A percentile compares a stretch with the other conserved stretches of the same genome.
These are phyloP conservation scores for Auriculariales sp. DNA, from an alignment of 768 basidiomycete genomes.

Conservation along the genomic window DNA sequence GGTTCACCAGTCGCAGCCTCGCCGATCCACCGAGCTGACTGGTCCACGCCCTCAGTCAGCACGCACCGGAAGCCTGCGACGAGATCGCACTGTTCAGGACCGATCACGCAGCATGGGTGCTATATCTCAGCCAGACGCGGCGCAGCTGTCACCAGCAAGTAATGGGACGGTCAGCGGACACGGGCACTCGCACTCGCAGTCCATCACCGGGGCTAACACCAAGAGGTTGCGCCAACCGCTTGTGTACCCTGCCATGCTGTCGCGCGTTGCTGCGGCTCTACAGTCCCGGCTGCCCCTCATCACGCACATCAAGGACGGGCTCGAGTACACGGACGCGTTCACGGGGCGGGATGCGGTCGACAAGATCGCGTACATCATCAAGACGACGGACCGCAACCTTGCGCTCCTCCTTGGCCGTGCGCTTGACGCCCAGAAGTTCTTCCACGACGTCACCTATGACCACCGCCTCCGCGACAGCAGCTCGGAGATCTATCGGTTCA, in stretches of 20 bases:
- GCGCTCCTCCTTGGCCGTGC: conserved; percentile 91
- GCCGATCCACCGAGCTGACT: conserved; percentile 65
- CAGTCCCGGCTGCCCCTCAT: conserved; percentile 59
- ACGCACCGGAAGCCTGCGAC: conserved; percentile 27
- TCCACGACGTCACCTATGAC: conserved; percentile 98
- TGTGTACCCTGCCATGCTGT: conserved; percentile 92
- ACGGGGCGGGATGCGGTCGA: conserved; percentile 96
- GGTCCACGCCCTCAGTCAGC: conserved; percentile 48
- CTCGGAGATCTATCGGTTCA: conserved; percentile 87
- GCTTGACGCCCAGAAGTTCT: conserved; percentile 95
- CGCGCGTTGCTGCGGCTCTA: conserved; percentile 89
- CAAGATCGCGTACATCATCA: conserved; percentile 95
- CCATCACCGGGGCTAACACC: conserved; percentile 1
- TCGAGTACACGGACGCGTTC: conserved; percentile 92
- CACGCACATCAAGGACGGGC: conserved; percentile 84
- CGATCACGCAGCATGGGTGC: conserved; percentile 68
- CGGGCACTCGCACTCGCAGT: conserved; percentile 9
- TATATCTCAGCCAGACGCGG: conserved; percentile 29
- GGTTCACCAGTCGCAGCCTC: conserved; percentile 3
- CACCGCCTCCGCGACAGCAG: conserved; percentile 84
- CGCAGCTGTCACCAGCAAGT: conserved; percentile 11
- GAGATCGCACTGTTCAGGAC: conserved; percentile 50
- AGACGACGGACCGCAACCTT: conserved; percentile 92
- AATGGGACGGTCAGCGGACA: conserved; percentile 11
- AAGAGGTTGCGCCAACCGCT: conserved; percentile 30